phyloP scores from a whole-genome alignment of 148 eudicot genomes.

The Fagopyrum esculentum region DNA sequence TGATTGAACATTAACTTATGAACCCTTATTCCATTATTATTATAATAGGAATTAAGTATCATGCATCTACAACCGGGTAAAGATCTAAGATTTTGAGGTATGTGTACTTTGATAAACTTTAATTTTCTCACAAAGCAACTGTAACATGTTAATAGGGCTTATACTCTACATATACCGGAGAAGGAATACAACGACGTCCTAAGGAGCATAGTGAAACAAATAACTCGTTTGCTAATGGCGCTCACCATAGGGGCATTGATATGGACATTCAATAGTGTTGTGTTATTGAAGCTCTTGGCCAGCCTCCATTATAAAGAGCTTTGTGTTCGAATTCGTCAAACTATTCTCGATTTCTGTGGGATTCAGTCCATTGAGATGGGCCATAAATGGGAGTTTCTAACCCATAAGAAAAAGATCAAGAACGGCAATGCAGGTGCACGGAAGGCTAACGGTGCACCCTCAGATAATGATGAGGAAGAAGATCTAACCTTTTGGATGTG shows the following conservation, averaged over 20 bases:
- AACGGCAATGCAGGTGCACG: background rate
- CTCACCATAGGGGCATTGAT: slow-evolving; percentile 1
- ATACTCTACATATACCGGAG: background rate
- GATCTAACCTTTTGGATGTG: background rate
- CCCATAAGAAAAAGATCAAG: background rate
- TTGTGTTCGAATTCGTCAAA: background rate
- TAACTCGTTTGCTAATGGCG: background rate
- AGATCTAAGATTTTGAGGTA: no score
- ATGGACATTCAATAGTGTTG: background rate
- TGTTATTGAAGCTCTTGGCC: slow-evolving; percentile 10
- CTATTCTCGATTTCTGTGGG: slow-evolving; percentile 1
- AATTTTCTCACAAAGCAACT: no score
- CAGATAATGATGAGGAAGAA: background rate
- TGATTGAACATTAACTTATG: no score
- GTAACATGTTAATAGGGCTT: background rate
- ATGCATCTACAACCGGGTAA: no score
- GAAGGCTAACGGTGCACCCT: background rate
- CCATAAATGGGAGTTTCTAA: background rate
- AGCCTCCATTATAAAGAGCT: background rate
- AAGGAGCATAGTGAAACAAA: background rate
- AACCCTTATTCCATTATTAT: no score
- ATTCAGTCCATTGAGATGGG: background rate
- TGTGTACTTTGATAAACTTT: no score
- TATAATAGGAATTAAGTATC: no score
- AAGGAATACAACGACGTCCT: background rate